Evolutionary conservation across 202 grass and related monocot species (phyloP).

Genomic region (Zizania palustris): DNA sequence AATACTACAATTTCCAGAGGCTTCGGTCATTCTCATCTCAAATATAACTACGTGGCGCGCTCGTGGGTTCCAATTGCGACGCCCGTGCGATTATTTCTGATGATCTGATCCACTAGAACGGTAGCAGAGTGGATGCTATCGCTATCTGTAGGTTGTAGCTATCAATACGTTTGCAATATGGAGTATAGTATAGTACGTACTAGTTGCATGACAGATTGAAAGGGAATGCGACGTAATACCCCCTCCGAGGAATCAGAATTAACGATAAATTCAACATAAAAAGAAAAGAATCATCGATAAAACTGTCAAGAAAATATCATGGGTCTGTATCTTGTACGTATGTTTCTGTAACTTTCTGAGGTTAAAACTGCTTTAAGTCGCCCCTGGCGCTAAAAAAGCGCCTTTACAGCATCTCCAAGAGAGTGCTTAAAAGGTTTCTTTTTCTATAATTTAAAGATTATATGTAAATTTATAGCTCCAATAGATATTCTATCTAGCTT

Average conservation of each 20-base stretch:
- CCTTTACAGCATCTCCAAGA: too few relatives aligned
- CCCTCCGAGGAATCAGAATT: slow-evolving; percentile 6
- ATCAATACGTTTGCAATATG: background rate
- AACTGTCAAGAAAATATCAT: slow-evolving; percentile 8
- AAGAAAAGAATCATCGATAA: background rate
- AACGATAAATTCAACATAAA: background rate
- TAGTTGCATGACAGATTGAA: background rate
- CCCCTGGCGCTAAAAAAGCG: background rate
- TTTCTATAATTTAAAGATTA: too few relatives aligned
- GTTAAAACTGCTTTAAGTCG: background rate
- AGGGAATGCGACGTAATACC: background rate
- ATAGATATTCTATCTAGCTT: too few relatives aligned
- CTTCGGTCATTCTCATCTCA: background rate
- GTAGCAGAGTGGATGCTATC: background rate
- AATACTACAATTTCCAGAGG: background rate
- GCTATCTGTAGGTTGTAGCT: background rate
- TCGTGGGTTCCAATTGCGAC: background rate
- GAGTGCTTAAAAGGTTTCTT: too few relatives aligned
- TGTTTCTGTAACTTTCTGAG: background rate
- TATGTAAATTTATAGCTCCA: too few relatives aligned
- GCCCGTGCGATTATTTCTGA: background rate
- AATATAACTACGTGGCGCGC: slow-evolving; percentile 13
- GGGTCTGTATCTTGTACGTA: background rate
- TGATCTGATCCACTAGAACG: background rate
- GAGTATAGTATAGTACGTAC: background rate